Evolutionary conservation across 2,329 filamentous ascomycete genomes (phyloP).

Genomic region (Neofusicoccum cordaticola): DNA sequence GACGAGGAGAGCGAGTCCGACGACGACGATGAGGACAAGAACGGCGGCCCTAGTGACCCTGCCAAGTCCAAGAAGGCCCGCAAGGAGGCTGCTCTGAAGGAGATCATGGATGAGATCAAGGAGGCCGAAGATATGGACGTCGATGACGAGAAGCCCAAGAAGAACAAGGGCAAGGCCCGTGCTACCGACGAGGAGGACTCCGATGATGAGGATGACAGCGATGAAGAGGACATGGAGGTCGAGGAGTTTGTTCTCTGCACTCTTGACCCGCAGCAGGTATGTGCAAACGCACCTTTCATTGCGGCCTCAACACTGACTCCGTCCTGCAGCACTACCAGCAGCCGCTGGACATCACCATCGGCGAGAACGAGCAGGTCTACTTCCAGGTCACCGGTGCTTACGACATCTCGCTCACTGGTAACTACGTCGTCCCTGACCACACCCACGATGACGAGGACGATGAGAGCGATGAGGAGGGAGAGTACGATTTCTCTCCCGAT

Average conservation of each 20-base stretch:
- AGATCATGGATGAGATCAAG: constrained; percentile 67
- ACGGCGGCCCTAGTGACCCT: constrained; percentile 89
- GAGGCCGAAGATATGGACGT: constrained; percentile 76
- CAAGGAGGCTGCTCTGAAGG: constrained; percentile 72
- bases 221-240: constrained; percentile 56
- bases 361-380: constrained; percentile 84
- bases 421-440: constrained; percentile 78
- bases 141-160: constrained; percentile 57
- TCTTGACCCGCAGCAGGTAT: constrained; percentile 85
- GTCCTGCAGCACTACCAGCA: constrained; percentile 81
- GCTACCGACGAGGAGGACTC: constrained; percentile 62
- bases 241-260: constrained; percentile 96
- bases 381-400: constrained; percentile 90
- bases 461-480: constrained; percentile 55
- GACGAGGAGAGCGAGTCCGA: constrained; percentile 38
- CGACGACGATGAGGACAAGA: constrained; percentile 63
- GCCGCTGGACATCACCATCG: constrained; percentile 86
- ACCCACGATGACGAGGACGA: constrained; percentile 57
- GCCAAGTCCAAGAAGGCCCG: constrained; percentile 84
- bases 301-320: constrained; percentile 26
- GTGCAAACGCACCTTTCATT: constrained; percentile 24
- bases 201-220: constrained; percentile 50
- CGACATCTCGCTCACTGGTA: constrained; percentile 88
- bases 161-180: constrained; percentile 58
- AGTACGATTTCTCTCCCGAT: constrained; percentile 79